Conservation (phyloP, 2,329 filamentous ascomycete genomes). For the Monilinia laxa region DNA sequence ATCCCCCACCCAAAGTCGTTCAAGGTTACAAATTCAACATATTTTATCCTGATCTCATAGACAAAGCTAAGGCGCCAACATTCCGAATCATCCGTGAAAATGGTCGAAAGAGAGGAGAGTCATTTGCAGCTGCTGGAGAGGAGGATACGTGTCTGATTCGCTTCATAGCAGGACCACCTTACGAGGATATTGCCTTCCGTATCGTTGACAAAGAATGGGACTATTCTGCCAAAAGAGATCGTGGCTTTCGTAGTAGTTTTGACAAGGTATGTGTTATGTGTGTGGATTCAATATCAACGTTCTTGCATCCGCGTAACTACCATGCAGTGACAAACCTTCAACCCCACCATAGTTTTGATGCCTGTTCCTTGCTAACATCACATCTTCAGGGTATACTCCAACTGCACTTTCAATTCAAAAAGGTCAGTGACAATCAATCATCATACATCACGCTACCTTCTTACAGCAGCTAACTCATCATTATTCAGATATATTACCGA, state of each 20-base stretch:
- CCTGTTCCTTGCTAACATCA: conserved; percentile 37
- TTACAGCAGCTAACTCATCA: conserved; percentile 31
- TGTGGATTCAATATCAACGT: conserved; percentile 7
- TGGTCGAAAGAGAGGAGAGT: conserved; percentile 84
- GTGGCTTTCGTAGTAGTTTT: conserved; percentile 94
- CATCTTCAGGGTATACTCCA: conserved; percentile 78
- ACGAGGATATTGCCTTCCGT: conserved; percentile 94
- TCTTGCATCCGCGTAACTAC: conserved; percentile 5
- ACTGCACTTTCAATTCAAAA: conserved; percentile 98
- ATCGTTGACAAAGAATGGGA: conserved; percentile 99
- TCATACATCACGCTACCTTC: conserved; percentile 12
- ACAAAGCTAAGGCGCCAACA: conserved; percentile 90
- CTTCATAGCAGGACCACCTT: conserved; percentile 92
- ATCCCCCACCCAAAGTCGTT: conserved; percentile 95
- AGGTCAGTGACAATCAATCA: conserved; percentile 55
- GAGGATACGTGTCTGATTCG: conserved; percentile 96
- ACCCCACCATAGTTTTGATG: conserved; percentile 8
- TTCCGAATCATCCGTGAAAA: conserved; percentile 95
- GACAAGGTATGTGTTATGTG: conserved; percentile 73
- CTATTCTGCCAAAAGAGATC: conserved; percentile 91
- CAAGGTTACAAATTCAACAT: conserved; percentile 99
- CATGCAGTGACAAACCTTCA: conserved; percentile 17
- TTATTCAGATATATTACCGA: conserved; percentile 53
- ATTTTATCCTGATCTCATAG: conserved; percentile 95
- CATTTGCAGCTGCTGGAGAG: conserved; percentile 88